Evolutionary conservation across 257 asterid species (phyloP), one percentile per base, ranked within the genome.

Genomic region (Linderniella brevidens): DNA sequence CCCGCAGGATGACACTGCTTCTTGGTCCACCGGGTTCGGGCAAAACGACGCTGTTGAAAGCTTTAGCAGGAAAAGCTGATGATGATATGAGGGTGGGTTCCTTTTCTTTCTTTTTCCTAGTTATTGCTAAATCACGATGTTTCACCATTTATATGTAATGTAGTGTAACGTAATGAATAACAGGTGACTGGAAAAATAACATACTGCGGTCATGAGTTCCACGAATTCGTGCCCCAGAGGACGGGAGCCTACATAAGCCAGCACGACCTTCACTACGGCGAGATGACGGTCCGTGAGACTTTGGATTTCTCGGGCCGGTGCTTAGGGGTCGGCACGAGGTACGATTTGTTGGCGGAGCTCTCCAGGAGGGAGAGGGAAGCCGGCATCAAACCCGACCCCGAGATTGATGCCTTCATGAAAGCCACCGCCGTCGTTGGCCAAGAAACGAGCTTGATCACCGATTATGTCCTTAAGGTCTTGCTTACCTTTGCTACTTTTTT

Each of bases 21-120:
- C 77, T 86, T 8, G 96, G 96, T 11, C 96, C 96, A 44, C 96
- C 96, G 19, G 86, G 90, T 59, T 76, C 96, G 4, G 96, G 96
- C 17, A 86, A 86, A 63, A 79, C 96, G 12, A 82, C 94, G 17
- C 45, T 86, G 56, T 63, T 86, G 7, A 75, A 75, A 61, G 84
- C 94, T 29, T 57, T 86, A 40, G 74, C 96, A n/a, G 96, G 92
- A 58, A 82, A 74, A 52, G 54, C 72, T 3, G 94, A 86, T 43
- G 75, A 82, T 46, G 80, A 82, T 68, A 67, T 82, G 67, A 75
- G 69, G 72, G 96, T 79, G 52, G 1, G 67, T 44, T 13, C 12
- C 14, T 13, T 12, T 9, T 19, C n/a, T 41, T 13, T 35, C 11
- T 11, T 47, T 1, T 19, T 15, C 11, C 15, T 25, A 1, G n/a